Conservation (phyloP, 2,329 filamentous ascomycete species). For the Penicillium oxalicum region DNA sequence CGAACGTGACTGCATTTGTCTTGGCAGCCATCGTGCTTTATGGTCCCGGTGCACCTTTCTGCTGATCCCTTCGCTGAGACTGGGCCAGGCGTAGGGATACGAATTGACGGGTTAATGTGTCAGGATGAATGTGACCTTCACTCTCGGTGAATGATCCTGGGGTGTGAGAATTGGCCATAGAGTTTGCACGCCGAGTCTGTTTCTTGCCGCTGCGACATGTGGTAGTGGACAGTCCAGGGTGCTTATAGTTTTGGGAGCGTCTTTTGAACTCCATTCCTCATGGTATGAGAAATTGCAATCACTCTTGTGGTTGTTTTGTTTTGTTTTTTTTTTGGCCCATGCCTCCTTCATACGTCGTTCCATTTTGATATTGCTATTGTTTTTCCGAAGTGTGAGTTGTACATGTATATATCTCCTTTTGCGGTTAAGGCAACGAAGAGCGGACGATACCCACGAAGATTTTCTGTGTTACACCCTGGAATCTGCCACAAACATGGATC, state of each 20-base stretch:
- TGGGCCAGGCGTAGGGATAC: conserved; percentile 10
- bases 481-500: no score
- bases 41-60: conserved; percentile 8
- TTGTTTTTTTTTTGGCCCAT: not conserved
- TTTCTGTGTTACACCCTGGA: no score
- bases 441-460: conserved; percentile 29
- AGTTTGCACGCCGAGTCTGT: conserved; percentile 8
- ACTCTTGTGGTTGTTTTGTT: no score
- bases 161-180: conserved; percentile 13
- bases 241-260: not conserved
- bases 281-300: no score
- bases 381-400: conserved; percentile 28
- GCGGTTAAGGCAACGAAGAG: conserved; percentile 36
- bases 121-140: conserved; percentile 12
- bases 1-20: not conserved
- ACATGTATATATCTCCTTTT: conserved; percentile 37
- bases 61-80: not conserved
- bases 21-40: conserved; percentile 5
- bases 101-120: conserved; percentile 13
- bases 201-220: conserved; percentile 7
- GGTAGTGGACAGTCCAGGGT: conserved; percentile 7
- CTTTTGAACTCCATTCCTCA: no score
- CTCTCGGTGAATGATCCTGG: conserved; percentile 10
- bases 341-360: conserved; percentile 19
- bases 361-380: conserved; percentile 18